Conservation (phyloP, 371 early-diverging fungal genomes). For the Mortierella sp. region DNA sequence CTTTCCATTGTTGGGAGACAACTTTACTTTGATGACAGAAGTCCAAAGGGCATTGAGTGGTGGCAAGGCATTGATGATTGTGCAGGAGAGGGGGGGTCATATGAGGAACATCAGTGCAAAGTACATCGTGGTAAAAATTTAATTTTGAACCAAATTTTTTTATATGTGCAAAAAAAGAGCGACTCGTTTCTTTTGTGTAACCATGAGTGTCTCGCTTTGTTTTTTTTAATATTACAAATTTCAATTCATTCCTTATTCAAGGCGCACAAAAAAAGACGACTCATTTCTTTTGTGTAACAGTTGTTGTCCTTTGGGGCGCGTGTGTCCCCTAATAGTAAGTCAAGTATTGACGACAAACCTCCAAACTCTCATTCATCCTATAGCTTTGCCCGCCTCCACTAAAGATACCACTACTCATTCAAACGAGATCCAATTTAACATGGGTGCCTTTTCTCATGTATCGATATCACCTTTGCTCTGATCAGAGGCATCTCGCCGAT, state of each 20-base stretch:
- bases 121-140: background rate
- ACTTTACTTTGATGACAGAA: too few relatives aligned
- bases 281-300: slow-evolving; percentile 49
- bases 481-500: background rate
- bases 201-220: slow-evolving; percentile 13
- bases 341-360: background rate
- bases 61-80: too few relatives aligned
- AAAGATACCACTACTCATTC: too few relatives aligned
- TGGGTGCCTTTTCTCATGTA: background rate
- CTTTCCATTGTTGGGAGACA: too few relatives aligned
- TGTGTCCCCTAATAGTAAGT: background rate
- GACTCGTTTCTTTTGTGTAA: slow-evolving; percentile 59
- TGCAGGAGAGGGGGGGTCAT: background rate
- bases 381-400: too few relatives aligned
- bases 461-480: background rate
- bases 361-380: too few relatives aligned
- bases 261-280: slow-evolving; percentile 14
- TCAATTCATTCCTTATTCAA: slow-evolving; percentile 21
- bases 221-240: slow-evolving; percentile 25
- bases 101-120: background rate
- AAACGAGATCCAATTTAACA: too few relatives aligned
- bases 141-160: background rate
- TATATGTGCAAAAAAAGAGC: too few relatives aligned
- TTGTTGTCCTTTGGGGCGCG: background rate
- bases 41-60: too few relatives aligned